phyloP scores from a whole-genome alignment of 2,329 filamentous ascomycete genomes.

The Exophiala bonariae region DNA sequence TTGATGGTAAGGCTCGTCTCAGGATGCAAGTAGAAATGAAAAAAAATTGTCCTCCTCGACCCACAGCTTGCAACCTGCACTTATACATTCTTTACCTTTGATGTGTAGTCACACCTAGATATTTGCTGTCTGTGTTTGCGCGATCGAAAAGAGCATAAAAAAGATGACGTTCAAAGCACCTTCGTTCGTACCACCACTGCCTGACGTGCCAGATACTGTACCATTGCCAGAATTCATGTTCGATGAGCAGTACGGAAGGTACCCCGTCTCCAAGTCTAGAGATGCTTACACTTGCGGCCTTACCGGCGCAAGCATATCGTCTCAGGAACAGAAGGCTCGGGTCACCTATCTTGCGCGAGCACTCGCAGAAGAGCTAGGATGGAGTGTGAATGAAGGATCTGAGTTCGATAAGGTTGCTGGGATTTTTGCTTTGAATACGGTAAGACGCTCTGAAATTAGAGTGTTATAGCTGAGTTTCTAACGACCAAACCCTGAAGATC shows the following conservation, averaged over 20 bases:
- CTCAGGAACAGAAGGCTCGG: slow-evolving; percentile 63
- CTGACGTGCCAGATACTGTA: slow-evolving; percentile 69
- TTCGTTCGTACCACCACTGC: slow-evolving; percentile 38
- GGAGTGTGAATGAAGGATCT: slow-evolving; percentile 66
- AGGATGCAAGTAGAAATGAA: not conserved
- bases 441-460: slow-evolving; percentile 36
- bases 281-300: slow-evolving; percentile 79
- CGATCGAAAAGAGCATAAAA: not conserved
- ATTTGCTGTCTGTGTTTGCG: not conserved
- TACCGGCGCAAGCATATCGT: slow-evolving; percentile 66
- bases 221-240: slow-evolving; percentile 76
- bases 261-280: slow-evolving; percentile 61
- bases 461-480: not conserved
- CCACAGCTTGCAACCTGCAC: too few species aligned
- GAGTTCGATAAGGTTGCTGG: slow-evolving; percentile 81
- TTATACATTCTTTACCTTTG: too few species aligned
- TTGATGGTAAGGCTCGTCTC: not conserved
- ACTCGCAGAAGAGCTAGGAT: slow-evolving; percentile 69
- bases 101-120: too few species aligned
- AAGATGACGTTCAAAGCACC: slow-evolving; percentile 48
- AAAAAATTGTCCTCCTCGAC: too few species aligned
- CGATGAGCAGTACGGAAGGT: slow-evolving; percentile 68
- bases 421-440: slow-evolving; percentile 77
- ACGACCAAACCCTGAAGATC: slow-evolving; percentile 59
- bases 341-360: slow-evolving; percentile 67